Conservation (phyloP, 176 grass and related monocot genomes). For the Cenchrus purpureus region DNA sequence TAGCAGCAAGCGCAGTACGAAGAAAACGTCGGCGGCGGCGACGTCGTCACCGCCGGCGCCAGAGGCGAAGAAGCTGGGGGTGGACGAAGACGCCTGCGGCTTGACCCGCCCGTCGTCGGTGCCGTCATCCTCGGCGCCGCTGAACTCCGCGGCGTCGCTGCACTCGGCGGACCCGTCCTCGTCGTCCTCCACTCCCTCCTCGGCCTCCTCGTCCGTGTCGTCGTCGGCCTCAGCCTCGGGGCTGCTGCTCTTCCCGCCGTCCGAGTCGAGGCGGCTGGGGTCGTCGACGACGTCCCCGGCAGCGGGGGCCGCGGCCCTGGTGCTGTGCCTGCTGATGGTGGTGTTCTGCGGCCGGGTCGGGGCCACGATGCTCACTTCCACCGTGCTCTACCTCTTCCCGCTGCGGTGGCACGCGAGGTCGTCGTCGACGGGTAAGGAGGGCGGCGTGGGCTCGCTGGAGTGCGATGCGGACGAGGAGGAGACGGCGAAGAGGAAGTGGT, state of each 20-base stretch:
- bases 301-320: slow-evolving; percentile 23
- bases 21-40: neutral
- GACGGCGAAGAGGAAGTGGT: slow-evolving; percentile 19
- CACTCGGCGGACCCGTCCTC: neutral
- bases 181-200: neutral
- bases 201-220: neutral
- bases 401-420: neutral
- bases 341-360: slow-evolving; percentile 45
- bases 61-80: neutral
- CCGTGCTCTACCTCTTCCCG: slow-evolving; percentile 46
- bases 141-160: slow-evolving; percentile 13
- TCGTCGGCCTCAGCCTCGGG: neutral
- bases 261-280: neutral
- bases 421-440: neutral
- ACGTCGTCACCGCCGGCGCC: neutral
- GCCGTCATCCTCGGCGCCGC: slow-evolving; percentile 9
- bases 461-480: neutral
- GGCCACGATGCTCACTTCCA: slow-evolving; percentile 51
- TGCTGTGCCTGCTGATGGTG: slow-evolving; percentile 56
- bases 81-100: neutral
- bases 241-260: neutral
- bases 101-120: neutral
- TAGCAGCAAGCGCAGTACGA: neutral
- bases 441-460: neutral
- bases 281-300: neutral